These are phyloP conservation scores for Malassezia globosa DNA, from an alignment of 1,284 basidiomycete genomes.

Conservation along the genomic window DNA sequence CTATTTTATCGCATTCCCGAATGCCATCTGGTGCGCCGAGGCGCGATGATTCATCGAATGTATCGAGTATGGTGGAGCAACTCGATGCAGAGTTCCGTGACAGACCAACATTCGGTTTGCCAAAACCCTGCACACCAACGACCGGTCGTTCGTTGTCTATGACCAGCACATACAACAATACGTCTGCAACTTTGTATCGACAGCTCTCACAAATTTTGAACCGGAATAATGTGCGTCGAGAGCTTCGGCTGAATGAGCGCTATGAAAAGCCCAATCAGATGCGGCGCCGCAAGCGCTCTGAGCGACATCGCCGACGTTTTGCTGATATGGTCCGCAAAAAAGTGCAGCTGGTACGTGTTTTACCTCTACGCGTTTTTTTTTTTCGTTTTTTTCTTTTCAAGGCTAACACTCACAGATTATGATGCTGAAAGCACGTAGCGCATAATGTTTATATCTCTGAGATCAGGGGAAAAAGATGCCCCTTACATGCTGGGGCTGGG, in stretches of 20 bases:
- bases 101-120: constrained; percentile 7
- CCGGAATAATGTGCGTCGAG: constrained; percentile 36
- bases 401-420: constrained; percentile 25
- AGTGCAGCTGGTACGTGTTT: constrained; percentile 38
- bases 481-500: too few species aligned
- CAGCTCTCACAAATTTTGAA: constrained; percentile 9
- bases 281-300: constrained; percentile 37
- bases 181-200: constrained; percentile 11
- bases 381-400: too few species aligned
- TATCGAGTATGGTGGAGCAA: constrained; percentile 3
- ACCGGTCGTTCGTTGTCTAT: constrained; percentile 13
- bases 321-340: constrained; percentile 43
- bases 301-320: constrained; percentile 41
- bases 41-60: not conserved
- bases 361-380: too few species aligned
- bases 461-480: too few species aligned
- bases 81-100: constrained; percentile 15
- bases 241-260: constrained; percentile 34
- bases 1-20: not conserved
- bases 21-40: not conserved
- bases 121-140: constrained; percentile 9
- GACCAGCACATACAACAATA: constrained; percentile 1
- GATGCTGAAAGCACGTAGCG: constrained; percentile 41
- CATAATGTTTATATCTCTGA: constrained; percentile 17
- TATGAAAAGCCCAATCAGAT: constrained; percentile 46